Evolutionary conservation across 768 basidiomycete species (phyloP), one percentile per base, ranked within the genome.

Genomic region (Rubroboletus satanas): DNA sequence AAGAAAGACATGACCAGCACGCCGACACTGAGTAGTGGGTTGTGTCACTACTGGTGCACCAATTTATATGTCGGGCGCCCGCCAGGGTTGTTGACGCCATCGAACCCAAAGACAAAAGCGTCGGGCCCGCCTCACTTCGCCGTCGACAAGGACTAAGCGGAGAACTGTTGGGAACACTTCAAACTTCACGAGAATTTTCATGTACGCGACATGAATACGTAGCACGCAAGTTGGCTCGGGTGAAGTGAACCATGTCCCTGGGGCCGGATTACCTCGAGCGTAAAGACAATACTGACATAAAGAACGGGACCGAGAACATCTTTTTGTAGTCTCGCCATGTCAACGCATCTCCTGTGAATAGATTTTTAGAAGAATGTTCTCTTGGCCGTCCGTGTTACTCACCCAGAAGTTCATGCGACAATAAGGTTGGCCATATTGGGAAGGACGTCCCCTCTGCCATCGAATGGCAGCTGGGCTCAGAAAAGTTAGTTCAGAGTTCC

Each of bases 1-100:
- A 71, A 69, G 63, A 71, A 54, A 46, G 71, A 62, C 69, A 71
- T 71, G 71, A 62, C 71, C 62, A 66, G 71, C 71, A 71, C 71
- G 65, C 65, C 63, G 61, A 62, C 53, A 57, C 60, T 59, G 45
- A 59, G 47, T 59, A 55, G 54, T 63, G 52, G 61, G 32, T 49
- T 38, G 48, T 51, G 38, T 51, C 46, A 41, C 49, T 42, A 49
- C 47, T 37, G 41, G 39, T 39, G 47, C 31, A 45, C 29, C 37
- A 61, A 64, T 71, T 72, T 71, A 71, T 71, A 71, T 43, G 63
- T 68, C 66, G 60, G 56, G 60, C 52, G 47, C 48, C 54, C 49
- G 57, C 55, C 60, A 61, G 58, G 57, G 62, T 10, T 51, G 59
- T 41, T 62, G 64, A 58, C 59, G 54, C 59, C 61, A 57, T 65